Base-by-base conservation (phyloP, 345 rosid genomes). In the Acer saccharum region DNA sequence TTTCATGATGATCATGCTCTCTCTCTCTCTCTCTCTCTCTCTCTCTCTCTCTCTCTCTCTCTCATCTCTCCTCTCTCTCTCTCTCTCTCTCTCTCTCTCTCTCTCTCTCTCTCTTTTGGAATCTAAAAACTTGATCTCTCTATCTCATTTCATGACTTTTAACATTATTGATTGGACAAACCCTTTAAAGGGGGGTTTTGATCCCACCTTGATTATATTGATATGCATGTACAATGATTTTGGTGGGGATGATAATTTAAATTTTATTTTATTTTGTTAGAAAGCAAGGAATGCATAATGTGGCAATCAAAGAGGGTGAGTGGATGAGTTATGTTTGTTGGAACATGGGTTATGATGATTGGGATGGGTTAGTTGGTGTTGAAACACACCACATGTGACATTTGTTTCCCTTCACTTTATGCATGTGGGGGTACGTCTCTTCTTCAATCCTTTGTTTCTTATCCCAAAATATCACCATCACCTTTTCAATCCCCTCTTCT, bases 301-400 rank as follows among this genome's bases (percentile, higher is more conserved):
- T 48, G 76, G 27, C 78, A 84, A 81, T 84, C 75, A 76, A 71
- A 55, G 64, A 44, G 41, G 48, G 67, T 57, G 52, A 72, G 61
- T 74, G 69, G 32, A 75, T 39, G 74, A 78, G 72, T 43, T 14
- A 35, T n/a, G 77, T 80, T 54, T 43, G 79, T 62, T 65, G 71
- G 69, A 80, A 80, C 69, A 69, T 79, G 83, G 76, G 62, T 58
- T 54, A 13, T 29, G 17, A 73, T 74, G 83, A 74, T 77, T 58
- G 70, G 57, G 74, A 74, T 70, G 1, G 55, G 64, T 75, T 66
- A 14, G 83, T 76, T 80, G 77, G 61, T 77, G 57, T 29, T 29
- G 32, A 76, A 65, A 79, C 81, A 80, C 11, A 10, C 21, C 86
- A 80, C 84, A 76, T 81, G 80, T 61, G 55, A 80, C 84, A 76